Percentiles rank a stretch among this genome's conserved stretches.
These are phyloP conservation scores for Rhodosporidiobolus sp. DNA, from an alignment of 768 basidiomycete species.

Conservation along the genomic window DNA sequence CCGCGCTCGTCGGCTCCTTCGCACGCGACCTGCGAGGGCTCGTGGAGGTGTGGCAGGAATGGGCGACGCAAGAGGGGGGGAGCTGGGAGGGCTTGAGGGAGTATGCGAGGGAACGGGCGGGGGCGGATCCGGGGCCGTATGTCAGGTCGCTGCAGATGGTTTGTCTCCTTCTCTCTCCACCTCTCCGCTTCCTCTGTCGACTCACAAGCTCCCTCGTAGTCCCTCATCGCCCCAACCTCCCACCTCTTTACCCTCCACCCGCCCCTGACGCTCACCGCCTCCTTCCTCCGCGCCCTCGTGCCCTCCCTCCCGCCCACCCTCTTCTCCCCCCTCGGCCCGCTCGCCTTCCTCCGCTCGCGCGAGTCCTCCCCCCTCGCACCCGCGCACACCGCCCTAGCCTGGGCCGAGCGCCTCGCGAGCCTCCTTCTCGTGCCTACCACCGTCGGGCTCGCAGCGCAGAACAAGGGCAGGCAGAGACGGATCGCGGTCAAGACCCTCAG, in stretches of 20 bases:
- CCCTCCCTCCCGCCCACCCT: constrained; percentile 3
- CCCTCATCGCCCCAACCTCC: constrained; percentile 18
- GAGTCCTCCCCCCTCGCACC: constrained; percentile 8
- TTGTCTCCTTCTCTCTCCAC: background rate
- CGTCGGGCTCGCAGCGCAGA: constrained; percentile 7
- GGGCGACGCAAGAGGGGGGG: background rate
- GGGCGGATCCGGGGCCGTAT: constrained; percentile 13
- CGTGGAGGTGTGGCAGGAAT: constrained; percentile 21
- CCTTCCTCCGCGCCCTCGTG: constrained; percentile 20
- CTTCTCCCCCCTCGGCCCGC: background rate
- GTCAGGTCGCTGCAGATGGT: constrained; percentile 26
- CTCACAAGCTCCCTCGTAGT: background rate
- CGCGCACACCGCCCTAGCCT: constrained; percentile 5
- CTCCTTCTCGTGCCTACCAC: background rate
- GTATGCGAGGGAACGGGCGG: background rate
- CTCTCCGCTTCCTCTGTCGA: no score
- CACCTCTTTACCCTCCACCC: constrained; percentile 15
- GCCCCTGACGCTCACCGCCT: constrained; percentile 3
- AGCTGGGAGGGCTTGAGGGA: constrained; percentile 9
- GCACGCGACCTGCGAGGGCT: background rate
- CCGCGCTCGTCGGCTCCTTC: background rate
- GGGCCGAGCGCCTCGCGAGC: constrained; percentile 11
- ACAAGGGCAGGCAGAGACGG: constrained; percentile 25
- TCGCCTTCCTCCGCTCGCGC: background rate
- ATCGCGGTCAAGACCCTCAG: background rate